Percentiles rank a stretch among this genome's conserved stretches.
Conservation (phyloP, 108 stramenopile genomes). For the Seminavis robusta region DNA sequence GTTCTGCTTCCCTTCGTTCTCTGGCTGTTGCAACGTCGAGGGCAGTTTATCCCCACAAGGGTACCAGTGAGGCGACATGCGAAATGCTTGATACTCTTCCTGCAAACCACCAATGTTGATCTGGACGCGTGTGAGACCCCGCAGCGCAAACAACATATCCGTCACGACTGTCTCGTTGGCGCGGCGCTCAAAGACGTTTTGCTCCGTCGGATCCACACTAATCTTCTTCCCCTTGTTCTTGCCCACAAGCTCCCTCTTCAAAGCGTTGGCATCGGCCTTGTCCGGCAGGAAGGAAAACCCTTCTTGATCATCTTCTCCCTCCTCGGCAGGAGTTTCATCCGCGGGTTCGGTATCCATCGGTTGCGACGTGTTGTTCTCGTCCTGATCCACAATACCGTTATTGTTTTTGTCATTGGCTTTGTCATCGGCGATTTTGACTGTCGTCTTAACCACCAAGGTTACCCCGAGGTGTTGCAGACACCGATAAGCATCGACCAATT, state of each 20-base stretch:
- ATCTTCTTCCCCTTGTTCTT: neutral
- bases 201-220: neutral
- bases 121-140: conserved; percentile 25
- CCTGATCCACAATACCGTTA: neutral
- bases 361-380: neutral
- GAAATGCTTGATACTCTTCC: too few relatives aligned
- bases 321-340: neutral
- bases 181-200: conserved; percentile 21
- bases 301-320: conserved; percentile 4
- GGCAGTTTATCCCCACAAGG: too few relatives aligned
- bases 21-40: conserved; percentile 1
- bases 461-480: too few relatives aligned
- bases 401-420: conserved; percentile 16
- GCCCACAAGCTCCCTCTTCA: neutral
- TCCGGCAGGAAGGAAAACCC: neutral
- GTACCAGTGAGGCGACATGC: too few relatives aligned
- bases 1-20: neutral
- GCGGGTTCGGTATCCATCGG: neutral
- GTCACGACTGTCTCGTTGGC: conserved; percentile 40
- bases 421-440: neutral
- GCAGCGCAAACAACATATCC: conserved; percentile 42
- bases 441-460: too few relatives aligned
- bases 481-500: too few relatives aligned
- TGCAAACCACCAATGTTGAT: too few relatives aligned
- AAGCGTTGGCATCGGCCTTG: neutral